Evolutionary conservation across 208 protist species (phyloP).

Genomic region (Wallacemonas sp.): DNA sequence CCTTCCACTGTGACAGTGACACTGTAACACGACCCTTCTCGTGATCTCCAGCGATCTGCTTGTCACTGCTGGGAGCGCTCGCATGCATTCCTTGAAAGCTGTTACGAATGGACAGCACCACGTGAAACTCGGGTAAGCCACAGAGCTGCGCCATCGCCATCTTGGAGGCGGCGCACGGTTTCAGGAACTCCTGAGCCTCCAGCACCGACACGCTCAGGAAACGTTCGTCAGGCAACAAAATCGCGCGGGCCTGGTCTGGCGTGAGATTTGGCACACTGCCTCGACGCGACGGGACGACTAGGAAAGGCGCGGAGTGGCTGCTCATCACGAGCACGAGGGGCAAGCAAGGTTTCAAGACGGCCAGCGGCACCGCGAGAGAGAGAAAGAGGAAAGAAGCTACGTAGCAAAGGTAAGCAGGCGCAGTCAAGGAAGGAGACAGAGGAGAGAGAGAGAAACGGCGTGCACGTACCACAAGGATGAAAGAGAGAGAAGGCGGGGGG

Average conservation of each 20-base stretch:
- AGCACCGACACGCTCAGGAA: conserved; percentile 67
- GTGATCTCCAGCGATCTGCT: conserved; percentile 51
- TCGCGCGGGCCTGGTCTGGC: conserved; percentile 51
- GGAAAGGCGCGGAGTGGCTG: no score
- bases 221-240: conserved; percentile 63
- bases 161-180: conserved; percentile 37
- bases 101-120: conserved; percentile 61
- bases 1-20: conserved; percentile 50
- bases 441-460: no score
- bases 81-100: conserved; percentile 66
- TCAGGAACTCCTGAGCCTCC: conserved; percentile 63
- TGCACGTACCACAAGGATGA: no score
- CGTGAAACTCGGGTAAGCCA: conserved; percentile 55
- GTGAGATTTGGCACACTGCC: conserved; percentile 72
- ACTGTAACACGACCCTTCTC: conserved; percentile 68
- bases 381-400: no score
- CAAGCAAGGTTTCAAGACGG: no score
- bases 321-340: no score
- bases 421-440: no score
- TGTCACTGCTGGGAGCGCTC: conserved; percentile 53
- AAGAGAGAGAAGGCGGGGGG: no score
- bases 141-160: conserved; percentile 57
- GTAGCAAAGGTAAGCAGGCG: no score
- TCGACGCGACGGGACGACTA: conserved; percentile 63
- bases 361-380: no score